Evolutionary conservation across 495 filamentous ascomycete genomes (phyloP), one percentile per base, ranked within the genome.

Genomic region (Penicillium atrosanguineum): DNA sequence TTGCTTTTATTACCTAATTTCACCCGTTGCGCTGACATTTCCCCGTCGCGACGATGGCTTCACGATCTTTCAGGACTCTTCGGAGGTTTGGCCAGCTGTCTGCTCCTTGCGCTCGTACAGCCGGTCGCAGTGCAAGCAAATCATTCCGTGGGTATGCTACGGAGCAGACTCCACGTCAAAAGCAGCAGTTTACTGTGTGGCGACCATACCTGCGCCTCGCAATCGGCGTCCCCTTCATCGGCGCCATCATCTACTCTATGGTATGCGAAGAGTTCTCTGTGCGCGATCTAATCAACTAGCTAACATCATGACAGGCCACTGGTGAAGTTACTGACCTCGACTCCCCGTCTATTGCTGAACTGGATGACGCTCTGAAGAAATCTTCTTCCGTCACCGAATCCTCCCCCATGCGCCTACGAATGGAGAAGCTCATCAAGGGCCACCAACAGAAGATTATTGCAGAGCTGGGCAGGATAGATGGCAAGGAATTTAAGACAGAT

Each of bases 391-490:
- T 79, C 59, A 72, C 54, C 49, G 79, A 85, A 37, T 73, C 79
- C 57, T 96, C 91, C 8, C 91, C 95, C 0, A 99, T 99, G 95
- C 93, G 95, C 42, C 79, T 97, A 39, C 90, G 92, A 37, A 97
- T 97, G 94, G 95, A 97, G 71, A 81, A 87, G 52, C 88, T 97
- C 68, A 91, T 97, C 68, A 94, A 94, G 68, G 81, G 88, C 50
- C 87, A 97, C 58, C 94, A 99, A 65, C 80, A 86, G 53, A 83
- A 87, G 48, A 97, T 97, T 49, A 87, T 97, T 2, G 70, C 78
- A 34, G 89, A 86, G 26, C 80, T 98, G 4, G 85, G 93, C 65
- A 77, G 82, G 53, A 75, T 96, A 28, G 94, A 99, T 67, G 89
- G 90, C 38, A 83, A 81, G 50, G 79, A 81, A 52, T 99, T 99